These are phyloP conservation scores for Blastobotrys attinorum DNA, from an alignment of 805 yeast species.

Conservation along the genomic window DNA sequence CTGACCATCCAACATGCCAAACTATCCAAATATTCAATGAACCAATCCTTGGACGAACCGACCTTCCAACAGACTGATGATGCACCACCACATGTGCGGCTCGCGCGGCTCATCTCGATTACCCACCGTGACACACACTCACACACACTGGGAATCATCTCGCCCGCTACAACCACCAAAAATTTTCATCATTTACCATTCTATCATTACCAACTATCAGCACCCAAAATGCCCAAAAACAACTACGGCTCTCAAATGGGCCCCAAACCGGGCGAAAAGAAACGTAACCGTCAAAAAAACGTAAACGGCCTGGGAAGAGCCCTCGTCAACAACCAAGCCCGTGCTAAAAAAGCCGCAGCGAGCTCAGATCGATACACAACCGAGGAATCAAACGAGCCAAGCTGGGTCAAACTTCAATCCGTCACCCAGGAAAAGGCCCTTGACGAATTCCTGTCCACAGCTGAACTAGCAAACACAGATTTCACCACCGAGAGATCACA, in stretches of 20 bases:
- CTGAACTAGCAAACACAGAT: slow-evolving; percentile 92
- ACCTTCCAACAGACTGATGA: too few relatives aligned
- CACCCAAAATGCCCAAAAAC: too few relatives aligned
- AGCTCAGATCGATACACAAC: slow-evolving; percentile 82
- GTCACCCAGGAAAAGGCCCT: slow-evolving; percentile 91
- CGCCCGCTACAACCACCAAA: too few relatives aligned
- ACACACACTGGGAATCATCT: too few relatives aligned
- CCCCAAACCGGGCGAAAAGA: slow-evolving; percentile 83
- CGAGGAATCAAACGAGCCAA: slow-evolving; percentile 69
- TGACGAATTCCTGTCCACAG: slow-evolving; percentile 92
- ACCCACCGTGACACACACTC: too few relatives aligned
- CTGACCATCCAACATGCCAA: too few relatives aligned
- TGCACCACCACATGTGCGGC: too few relatives aligned
- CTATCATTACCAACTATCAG: too few relatives aligned
- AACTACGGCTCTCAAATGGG: slow-evolving; percentile 58
- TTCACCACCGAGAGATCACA: slow-evolving; percentile 85
- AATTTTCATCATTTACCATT: too few relatives aligned
- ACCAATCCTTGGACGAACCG: too few relatives aligned
- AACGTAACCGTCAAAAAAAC: slow-evolving; percentile 46
- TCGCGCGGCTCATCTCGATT: too few relatives aligned
- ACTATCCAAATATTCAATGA: too few relatives aligned
- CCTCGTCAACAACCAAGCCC: slow-evolving; percentile 63
- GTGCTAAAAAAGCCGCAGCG: slow-evolving; percentile 32
- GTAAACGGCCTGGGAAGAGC: slow-evolving; percentile 80
- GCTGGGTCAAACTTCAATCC: slow-evolving; percentile 84